Conservation (phyloP, 495 filamentous ascomycete species). For the Xylaria venustula region DNA sequence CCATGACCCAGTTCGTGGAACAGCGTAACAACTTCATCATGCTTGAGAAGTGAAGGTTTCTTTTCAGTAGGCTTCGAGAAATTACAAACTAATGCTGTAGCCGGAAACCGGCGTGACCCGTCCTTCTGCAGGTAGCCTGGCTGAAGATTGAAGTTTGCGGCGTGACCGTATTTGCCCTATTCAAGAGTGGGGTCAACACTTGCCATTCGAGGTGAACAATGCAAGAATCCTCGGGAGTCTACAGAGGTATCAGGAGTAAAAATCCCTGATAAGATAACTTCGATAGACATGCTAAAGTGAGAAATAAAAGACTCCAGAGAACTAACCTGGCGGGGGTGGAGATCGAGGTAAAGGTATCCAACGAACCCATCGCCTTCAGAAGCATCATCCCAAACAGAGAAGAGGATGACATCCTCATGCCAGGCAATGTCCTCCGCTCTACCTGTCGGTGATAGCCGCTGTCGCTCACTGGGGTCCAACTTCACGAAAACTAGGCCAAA, state of each 20-base stretch:
- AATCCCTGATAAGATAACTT: too few species aligned
- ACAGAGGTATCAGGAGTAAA: too few species aligned
- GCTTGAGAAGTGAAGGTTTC: conserved; percentile 62
- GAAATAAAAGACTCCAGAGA: too few species aligned
- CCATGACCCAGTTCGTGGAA: conserved; percentile 69
- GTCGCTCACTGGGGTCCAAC: conserved; percentile 54
- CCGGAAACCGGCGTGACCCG: conserved; percentile 57
- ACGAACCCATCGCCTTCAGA: conserved; percentile 56
- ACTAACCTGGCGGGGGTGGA: conserved; percentile 60
- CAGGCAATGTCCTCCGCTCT: conserved; percentile 59
- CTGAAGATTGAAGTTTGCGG: conserved; percentile 77
- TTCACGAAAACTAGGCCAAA: conserved; percentile 92
- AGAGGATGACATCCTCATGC: conserved; percentile 63
- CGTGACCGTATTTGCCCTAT: conserved; percentile 67
- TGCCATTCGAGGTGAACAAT: too few species aligned
- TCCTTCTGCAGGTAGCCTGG: conserved; percentile 57
- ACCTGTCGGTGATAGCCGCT: conserved; percentile 48
- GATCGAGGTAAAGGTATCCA: conserved; percentile 65
- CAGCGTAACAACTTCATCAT: conserved; percentile 62
- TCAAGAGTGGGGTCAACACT: too few species aligned
- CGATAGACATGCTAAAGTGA: too few species aligned
- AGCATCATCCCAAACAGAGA: conserved; percentile 63
- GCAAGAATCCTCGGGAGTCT: too few species aligned
- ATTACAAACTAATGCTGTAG: conserved; percentile 65
- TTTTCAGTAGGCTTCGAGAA: conserved; percentile 62